phyloP scores from a whole-genome alignment of 495 filamentous ascomycete genomes.

The Penicillium pulvis region DNA sequence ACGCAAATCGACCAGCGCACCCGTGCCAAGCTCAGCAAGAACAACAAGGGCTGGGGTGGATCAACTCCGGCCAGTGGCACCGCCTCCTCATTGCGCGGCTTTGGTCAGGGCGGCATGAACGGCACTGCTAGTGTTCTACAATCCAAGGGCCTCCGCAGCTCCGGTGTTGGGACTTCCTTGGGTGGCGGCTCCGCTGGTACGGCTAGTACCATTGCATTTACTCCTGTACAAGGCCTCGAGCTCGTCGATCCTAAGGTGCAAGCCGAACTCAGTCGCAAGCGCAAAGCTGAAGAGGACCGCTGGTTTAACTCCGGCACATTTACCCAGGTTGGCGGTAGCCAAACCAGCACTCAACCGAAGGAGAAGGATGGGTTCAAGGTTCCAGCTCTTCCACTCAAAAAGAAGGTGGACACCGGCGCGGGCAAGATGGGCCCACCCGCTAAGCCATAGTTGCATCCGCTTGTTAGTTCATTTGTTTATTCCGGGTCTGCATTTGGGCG shows the following conservation, averaged over 20 bases:
- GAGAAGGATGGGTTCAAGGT: slow-evolving; percentile 54
- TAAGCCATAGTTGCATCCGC: slow-evolving; percentile 29
- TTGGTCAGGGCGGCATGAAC: slow-evolving; percentile 61
- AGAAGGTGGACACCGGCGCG: slow-evolving; percentile 46
- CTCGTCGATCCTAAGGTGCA: slow-evolving; percentile 92
- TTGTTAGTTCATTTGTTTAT: slow-evolving; percentile 4
- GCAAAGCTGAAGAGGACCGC: slow-evolving; percentile 89
- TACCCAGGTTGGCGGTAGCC: slow-evolving; percentile 73
- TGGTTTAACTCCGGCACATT: slow-evolving; percentile 98
- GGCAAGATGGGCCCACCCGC: slow-evolving; percentile 49
- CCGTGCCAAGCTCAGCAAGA: slow-evolving; percentile 86
- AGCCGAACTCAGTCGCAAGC: slow-evolving; percentile 77
- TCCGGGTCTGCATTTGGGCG: slow-evolving; percentile 23
- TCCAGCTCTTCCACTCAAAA: slow-evolving; percentile 47
- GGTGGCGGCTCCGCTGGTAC: slow-evolving; percentile 62
- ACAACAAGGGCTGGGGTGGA: slow-evolving; percentile 92
- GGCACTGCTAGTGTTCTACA: slow-evolving; percentile 68
- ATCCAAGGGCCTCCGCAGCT: slow-evolving; percentile 70
- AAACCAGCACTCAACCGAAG: slow-evolving; percentile 26
- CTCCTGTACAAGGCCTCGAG: slow-evolving; percentile 91
- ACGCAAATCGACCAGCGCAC: slow-evolving; percentile 93
- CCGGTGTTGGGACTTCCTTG: slow-evolving; percentile 71
- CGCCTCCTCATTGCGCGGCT: slow-evolving; percentile 76
- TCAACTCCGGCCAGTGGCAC: slow-evolving; percentile 61
- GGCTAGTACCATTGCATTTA: slow-evolving; percentile 87